Evolutionary conservation across 306 rosid genomes (phyloP).

Genomic region (Malus domestica): ASM211411v1 NC_041800.1:25553733-25554232

Average conservation of each 20-base stretch:
- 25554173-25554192: neutral
- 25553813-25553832: no score
- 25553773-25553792: no score
- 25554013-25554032: slow-evolving; percentile 3
- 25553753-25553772: no score
- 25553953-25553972: slow-evolving; percentile 23
- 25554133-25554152: neutral
- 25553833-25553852: slow-evolving; percentile 3
- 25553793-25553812: no score
- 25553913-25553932: slow-evolving; percentile 37
- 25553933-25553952: slow-evolving; percentile 8
- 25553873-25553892: neutral
- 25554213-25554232: neutral
- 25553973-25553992: neutral
- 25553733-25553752: no score
- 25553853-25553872: slow-evolving; percentile 1
- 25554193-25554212: slow-evolving; percentile 1
- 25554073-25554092: neutral
- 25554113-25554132: neutral
- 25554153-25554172: neutral
- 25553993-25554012: slow-evolving; percentile 6
- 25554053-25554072: neutral
- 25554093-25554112: slow-evolving; percentile 20
- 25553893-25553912: slow-evolving; percentile 27
- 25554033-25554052: neutral